Conservation (phyloP, 495 filamentous ascomycete genomes). For the Lasiosphaeriaceae sp. region DNA sequence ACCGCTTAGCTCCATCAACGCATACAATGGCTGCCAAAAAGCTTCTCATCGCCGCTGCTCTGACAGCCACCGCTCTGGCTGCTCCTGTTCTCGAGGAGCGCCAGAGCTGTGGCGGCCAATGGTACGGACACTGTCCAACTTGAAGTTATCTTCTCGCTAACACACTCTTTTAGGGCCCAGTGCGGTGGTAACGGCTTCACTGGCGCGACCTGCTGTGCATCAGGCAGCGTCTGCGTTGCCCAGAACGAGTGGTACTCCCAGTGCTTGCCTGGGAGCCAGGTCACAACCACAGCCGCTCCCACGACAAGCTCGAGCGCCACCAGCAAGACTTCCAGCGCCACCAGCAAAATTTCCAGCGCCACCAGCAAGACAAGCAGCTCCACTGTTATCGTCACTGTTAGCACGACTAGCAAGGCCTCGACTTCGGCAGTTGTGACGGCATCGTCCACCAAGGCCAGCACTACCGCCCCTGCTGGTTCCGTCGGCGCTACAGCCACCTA, state of each 20-base stretch:
- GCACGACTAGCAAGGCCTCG: background rate
- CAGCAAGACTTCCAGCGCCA: conserved; percentile 6
- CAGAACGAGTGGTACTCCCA: conserved; percentile 48
- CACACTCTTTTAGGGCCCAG: conserved; percentile 33
- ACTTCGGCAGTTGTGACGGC: too few relatives aligned
- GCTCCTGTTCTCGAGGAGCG: conserved; percentile 41
- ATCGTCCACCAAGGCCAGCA: too few relatives aligned
- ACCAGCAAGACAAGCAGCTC: conserved; percentile 9
- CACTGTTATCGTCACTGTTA: background rate
- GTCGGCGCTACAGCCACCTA: conserved; percentile 29
- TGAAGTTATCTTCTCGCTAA: background rate
- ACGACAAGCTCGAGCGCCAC: conserved; percentile 14
- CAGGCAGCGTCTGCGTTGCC: conserved; percentile 40
- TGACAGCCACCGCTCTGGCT: conserved; percentile 34
- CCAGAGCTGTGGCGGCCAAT: conserved; percentile 30
- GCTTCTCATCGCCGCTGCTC: conserved; percentile 26
- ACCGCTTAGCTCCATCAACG: background rate
- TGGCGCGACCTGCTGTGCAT: conserved; percentile 45
- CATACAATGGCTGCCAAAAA: conserved; percentile 23
- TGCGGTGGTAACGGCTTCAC: conserved; percentile 48
- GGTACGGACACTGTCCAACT: conserved; percentile 20
- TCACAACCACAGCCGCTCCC: conserved; percentile 16
- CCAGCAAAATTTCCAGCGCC: conserved; percentile 8
- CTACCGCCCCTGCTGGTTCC: conserved; percentile 3
- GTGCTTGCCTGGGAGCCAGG: conserved; percentile 34